Percentiles rank a stretch among this genome's conserved stretches.
phyloP scores from a whole-genome alignment of 768 basidiomycete species.

The Gautieria morchelliformis region DNA sequence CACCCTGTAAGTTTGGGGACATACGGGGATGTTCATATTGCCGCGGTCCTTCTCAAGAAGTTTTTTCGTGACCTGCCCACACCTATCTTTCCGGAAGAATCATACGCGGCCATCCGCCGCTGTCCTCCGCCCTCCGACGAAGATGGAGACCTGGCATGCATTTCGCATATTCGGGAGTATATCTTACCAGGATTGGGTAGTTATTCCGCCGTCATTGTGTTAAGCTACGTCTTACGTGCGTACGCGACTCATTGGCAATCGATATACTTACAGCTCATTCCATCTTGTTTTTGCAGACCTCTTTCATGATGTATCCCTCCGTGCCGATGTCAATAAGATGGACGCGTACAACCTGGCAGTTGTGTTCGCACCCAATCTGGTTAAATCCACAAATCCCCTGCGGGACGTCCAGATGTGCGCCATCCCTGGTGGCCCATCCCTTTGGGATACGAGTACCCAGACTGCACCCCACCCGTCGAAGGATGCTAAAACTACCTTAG shows the following conservation, averaged over 20 bases:
- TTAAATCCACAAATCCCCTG: conserved; percentile 56
- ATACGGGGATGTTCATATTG: conserved; percentile 70
- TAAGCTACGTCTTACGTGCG: conserved; percentile 61
- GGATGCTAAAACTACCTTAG: conserved; percentile 37
- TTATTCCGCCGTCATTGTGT: conserved; percentile 56
- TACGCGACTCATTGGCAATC: conserved; percentile 10
- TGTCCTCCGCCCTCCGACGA: conserved; percentile 54
- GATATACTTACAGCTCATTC: conserved; percentile 5
- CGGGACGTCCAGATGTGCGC: conserved; percentile 69
- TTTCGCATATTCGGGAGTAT: conserved; percentile 58
- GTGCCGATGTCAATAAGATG: conserved; percentile 63
- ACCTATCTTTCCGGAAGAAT: conserved; percentile 63
- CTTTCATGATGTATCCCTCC: conserved; percentile 68
- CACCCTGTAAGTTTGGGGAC: conserved; percentile 70
- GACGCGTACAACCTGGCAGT: conserved; percentile 75
- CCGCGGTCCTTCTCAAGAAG: conserved; percentile 80
- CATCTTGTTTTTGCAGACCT: conserved; percentile 39
- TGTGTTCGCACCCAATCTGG: conserved; percentile 72
- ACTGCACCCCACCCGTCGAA: conserved; percentile 12
- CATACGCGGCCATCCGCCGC: conserved; percentile 54
- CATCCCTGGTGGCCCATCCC: conserved; percentile 40
- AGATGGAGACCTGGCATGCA: conserved; percentile 44
- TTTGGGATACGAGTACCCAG: conserved; percentile 16
- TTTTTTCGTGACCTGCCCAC: conserved; percentile 73
- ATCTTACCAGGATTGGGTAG: conserved; percentile 60